Percentiles rank a stretch among this genome's conserved stretches.
These are phyloP conservation scores for Taiwanofungus camphoratus DNA, from an alignment of 1,284 basidiomycete genomes.

Conservation along the genomic window DNA sequence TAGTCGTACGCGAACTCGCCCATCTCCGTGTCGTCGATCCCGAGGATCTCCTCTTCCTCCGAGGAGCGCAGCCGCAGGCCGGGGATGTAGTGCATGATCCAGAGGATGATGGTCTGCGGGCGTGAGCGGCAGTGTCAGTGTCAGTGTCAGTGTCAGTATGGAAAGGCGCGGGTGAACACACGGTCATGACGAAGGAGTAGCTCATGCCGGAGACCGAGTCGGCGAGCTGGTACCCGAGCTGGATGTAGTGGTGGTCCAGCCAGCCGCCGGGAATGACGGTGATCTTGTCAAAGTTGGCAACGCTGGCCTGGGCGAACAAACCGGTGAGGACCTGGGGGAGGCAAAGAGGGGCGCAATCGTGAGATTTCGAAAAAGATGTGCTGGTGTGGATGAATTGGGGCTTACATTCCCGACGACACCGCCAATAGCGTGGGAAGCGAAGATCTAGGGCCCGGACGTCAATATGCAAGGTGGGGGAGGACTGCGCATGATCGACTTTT, in stretches of 20 bases:
- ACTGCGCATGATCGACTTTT: neutral
- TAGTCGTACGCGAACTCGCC: slow-evolving; percentile 95
- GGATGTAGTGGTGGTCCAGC: slow-evolving; percentile 82
- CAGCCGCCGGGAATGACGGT: slow-evolving; percentile 79
- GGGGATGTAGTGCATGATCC: slow-evolving; percentile 92
- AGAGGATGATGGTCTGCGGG: slow-evolving; percentile 74
- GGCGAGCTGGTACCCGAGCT: slow-evolving; percentile 86
- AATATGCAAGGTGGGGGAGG: neutral
- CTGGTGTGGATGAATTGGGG: neutral
- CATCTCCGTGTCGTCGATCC: slow-evolving; percentile 91
- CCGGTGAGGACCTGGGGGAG: slow-evolving; percentile 59
- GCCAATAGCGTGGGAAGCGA: slow-evolving; percentile 86
- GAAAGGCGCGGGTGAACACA: slow-evolving; percentile 28
- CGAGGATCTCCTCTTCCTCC: slow-evolving; percentile 87
- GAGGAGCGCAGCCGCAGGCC: slow-evolving; percentile 71
- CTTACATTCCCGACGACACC: slow-evolving; percentile 79
- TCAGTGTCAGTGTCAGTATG: neutral
- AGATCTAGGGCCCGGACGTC: slow-evolving; percentile 48
- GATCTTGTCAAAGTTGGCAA: slow-evolving; percentile 81
- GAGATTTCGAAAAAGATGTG: neutral
- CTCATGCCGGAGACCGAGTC: slow-evolving; percentile 69
- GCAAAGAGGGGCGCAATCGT: slow-evolving; percentile 24
- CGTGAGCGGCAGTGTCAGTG: slow-evolving; percentile 3
- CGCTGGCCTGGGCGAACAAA: slow-evolving; percentile 83
- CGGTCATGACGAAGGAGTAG: slow-evolving; percentile 82